Percentiles rank a stretch among this genome's conserved stretches.
These are phyloP conservation scores for Alternaria gansuensis DNA, from an alignment of 2,329 filamentous ascomycete genomes.

Conservation along the genomic window DNA sequence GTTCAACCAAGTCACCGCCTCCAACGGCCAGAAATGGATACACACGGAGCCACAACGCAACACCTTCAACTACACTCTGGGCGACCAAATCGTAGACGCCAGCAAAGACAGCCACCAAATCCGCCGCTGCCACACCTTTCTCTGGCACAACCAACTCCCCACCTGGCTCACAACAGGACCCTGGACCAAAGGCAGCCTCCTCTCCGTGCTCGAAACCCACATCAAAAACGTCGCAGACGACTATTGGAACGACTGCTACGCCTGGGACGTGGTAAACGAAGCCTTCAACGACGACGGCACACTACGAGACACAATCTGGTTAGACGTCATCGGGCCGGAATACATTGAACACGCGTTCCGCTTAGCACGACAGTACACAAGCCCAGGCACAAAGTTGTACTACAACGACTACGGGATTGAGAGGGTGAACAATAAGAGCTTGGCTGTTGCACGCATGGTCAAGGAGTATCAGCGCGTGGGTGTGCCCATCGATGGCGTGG, in stretches of 20 bases:
- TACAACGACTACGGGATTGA: conserved; percentile 73
- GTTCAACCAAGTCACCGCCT: conserved; percentile 72
- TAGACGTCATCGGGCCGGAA: conserved; percentile 63
- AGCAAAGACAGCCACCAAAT: conserved; percentile 56
- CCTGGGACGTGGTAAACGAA: conserved; percentile 74
- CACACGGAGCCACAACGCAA: conserved; percentile 66
- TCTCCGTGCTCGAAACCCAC: conserved; percentile 66
- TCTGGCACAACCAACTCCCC: conserved; percentile 65
- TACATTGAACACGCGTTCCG: conserved; percentile 68
- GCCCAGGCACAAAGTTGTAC: conserved; percentile 67
- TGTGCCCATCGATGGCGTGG: conserved; percentile 67
- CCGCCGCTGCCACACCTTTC: conserved; percentile 69
- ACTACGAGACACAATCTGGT: conserved; percentile 64
- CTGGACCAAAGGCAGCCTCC: conserved; percentile 69
- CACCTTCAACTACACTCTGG: conserved; percentile 66
- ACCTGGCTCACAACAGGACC: conserved; percentile 61
- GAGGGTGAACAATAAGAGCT: conserved; percentile 59
- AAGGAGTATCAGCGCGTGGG: conserved; percentile 50
- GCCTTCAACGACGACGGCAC: conserved; percentile 66
- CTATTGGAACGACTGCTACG: conserved; percentile 68
- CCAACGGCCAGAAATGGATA: conserved; percentile 72
- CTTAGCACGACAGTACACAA: conserved; percentile 62
- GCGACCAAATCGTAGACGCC: conserved; percentile 60
- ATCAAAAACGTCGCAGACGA: conserved; percentile 66
- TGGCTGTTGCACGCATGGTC: conserved; percentile 44